Percentiles rank a stretch among this genome's conserved stretches.
Conservation (phyloP, 2,329 filamentous ascomycete genomes). For the Cordyceps sp. region DNA sequence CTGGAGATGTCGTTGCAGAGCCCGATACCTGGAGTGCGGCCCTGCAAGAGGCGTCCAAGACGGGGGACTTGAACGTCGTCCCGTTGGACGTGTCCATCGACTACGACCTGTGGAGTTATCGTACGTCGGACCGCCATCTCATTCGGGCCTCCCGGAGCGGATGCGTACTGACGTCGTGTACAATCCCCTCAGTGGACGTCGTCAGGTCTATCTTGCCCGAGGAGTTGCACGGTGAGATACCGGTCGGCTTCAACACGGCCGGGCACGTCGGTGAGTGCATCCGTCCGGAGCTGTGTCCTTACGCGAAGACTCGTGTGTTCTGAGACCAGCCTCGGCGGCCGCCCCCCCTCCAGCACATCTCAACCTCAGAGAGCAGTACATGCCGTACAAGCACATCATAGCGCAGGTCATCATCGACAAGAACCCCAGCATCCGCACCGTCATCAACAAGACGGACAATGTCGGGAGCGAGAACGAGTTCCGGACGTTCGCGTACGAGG, state of each 20-base stretch:
- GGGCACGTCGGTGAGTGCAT: slow-evolving; percentile 58
- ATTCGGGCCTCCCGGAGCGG: not conserved
- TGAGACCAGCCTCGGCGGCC: too few species aligned
- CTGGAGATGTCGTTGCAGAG: slow-evolving; percentile 9
- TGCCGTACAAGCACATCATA: slow-evolving; percentile 75
- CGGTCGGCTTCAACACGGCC: slow-evolving; percentile 71
- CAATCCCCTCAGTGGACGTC: slow-evolving; percentile 55
- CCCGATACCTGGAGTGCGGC: slow-evolving; percentile 60
- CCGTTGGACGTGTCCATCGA: slow-evolving; percentile 61
- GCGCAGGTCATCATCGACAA: slow-evolving; percentile 81
- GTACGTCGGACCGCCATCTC: slow-evolving; percentile 26
- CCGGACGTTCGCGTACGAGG: slow-evolving; percentile 84
- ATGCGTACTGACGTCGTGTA: not conserved
- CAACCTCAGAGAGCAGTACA: slow-evolving; percentile 69
- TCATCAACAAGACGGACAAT: slow-evolving; percentile 90
- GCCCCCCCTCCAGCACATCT: slow-evolving; percentile 56
- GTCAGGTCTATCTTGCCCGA: slow-evolving; percentile 68
- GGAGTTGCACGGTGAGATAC: slow-evolving; percentile 63
- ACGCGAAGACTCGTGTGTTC: too few species aligned
- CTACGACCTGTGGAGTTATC: slow-evolving; percentile 77
- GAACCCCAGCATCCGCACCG: slow-evolving; percentile 63
- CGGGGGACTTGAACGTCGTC: slow-evolving; percentile 51
- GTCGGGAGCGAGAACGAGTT: slow-evolving; percentile 77
- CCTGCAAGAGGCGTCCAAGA: slow-evolving; percentile 50
- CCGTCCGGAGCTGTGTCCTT: not conserved